Conservation (phyloP, 768 basidiomycete species). For the Erythrobasidium yunnanense region DNA sequence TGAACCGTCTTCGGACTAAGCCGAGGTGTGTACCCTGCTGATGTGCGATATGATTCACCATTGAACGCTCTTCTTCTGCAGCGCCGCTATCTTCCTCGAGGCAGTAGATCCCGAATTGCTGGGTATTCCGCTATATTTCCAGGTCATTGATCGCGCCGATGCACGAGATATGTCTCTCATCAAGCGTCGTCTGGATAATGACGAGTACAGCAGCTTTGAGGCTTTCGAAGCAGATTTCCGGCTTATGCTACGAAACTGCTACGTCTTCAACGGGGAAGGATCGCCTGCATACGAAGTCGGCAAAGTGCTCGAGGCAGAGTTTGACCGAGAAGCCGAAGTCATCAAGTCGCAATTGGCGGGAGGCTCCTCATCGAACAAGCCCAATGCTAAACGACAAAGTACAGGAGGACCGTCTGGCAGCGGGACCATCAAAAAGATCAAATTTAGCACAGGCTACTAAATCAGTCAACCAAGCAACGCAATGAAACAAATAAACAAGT, state of each 20-base stretch:
- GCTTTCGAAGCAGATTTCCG: conserved; percentile 74
- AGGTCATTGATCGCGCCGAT: conserved; percentile 70
- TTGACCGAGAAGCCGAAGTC: conserved; percentile 7
- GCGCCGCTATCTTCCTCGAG: conserved; percentile 48
- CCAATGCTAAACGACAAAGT: conserved; percentile 10
- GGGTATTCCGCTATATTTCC: conserved; percentile 76
- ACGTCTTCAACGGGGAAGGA: conserved; percentile 64
- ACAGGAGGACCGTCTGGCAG: conserved; percentile 6
- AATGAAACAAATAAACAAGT: not conserved
- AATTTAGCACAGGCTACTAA: conserved; percentile 6
- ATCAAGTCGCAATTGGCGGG: conserved; percentile 11
- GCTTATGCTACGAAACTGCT: conserved; percentile 78
- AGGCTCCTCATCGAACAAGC: not conserved
- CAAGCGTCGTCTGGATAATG: conserved; percentile 63
- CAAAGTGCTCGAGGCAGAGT: conserved; percentile 13
- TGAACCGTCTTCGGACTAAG: conserved; percentile 62
- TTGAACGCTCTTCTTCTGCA: not conserved
- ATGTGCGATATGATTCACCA: not conserved
- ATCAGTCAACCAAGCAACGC: not conserved
- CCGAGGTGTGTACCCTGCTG: conserved; percentile 38
- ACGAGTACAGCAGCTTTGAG: conserved; percentile 68
- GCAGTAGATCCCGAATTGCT: conserved; percentile 78
- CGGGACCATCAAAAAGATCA: conserved; percentile 24
- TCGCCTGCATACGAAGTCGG: conserved; percentile 28
- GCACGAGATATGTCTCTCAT: conserved; percentile 79